Percentiles rank a stretch among this genome's conserved stretches.
phyloP scores from a whole-genome alignment of 257 asterid genomes.

The Solanum neorickii region DNA sequence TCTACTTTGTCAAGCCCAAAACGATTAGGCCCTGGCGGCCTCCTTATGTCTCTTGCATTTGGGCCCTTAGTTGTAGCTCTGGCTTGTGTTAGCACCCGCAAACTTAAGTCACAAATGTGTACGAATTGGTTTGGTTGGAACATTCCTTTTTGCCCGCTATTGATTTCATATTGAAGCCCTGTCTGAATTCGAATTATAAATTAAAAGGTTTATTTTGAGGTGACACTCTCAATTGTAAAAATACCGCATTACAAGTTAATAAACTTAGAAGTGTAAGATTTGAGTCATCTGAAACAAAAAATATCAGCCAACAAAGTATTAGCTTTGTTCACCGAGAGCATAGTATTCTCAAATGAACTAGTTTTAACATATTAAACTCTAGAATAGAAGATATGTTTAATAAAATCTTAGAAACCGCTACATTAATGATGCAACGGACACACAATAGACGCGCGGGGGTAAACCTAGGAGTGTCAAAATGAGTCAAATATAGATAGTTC shows the following conservation, averaged over 20 bases:
- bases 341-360: background rate
- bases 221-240: background rate
- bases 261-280: background rate
- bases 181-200: too few relatives aligned
- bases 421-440: background rate
- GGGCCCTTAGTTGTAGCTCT: background rate
- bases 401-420: background rate
- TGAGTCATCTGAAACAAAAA: background rate
- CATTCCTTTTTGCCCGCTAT: background rate
- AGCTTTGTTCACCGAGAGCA: background rate
- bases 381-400: too few relatives aligned
- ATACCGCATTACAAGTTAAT: background rate
- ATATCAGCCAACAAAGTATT: too few relatives aligned
- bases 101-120: background rate
- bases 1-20: background rate
- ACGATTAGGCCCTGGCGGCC: background rate
- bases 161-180: too few relatives aligned
- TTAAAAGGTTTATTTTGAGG: fast-evolving
- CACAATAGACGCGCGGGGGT: background rate
- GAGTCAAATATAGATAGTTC: too few relatives aligned
- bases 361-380: background rate
- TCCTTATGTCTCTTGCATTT: background rate
- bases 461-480: background rate
- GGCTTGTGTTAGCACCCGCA: background rate
- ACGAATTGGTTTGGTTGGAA: background rate